These are phyloP conservation scores for Trichoderma simmonsii DNA, from an alignment of 2,329 filamentous ascomycete species.

Conservation along the genomic window DNA sequence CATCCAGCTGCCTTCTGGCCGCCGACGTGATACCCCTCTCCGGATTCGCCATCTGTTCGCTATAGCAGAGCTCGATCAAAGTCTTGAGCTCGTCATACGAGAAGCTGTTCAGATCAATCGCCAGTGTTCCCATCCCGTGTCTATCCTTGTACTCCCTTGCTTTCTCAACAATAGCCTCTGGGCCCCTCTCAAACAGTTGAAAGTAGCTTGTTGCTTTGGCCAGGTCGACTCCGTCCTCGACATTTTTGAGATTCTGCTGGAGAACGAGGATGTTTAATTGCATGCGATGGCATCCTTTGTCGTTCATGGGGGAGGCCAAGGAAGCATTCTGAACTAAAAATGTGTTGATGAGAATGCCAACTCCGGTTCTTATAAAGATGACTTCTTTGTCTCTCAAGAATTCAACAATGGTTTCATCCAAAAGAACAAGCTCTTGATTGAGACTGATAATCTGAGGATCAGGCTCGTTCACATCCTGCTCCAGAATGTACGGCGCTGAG, in stretches of 20 bases:
- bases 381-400: constrained; percentile 71
- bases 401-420: constrained; percentile 75
- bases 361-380: constrained; percentile 70
- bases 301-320: constrained; percentile 78
- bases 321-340: constrained; percentile 71
- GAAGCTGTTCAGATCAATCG: constrained; percentile 45
- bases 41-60: constrained; percentile 62
- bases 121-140: constrained; percentile 33
- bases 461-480: constrained; percentile 72
- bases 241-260: constrained; percentile 94
- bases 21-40: constrained; percentile 65
- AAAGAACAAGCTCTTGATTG: constrained; percentile 78
- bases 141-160: constrained; percentile 49
- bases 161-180: constrained; percentile 61
- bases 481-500: constrained; percentile 60
- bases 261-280: constrained; percentile 91
- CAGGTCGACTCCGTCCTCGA: constrained; percentile 69
- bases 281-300: constrained; percentile 78
- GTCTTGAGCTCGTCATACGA: constrained; percentile 65
- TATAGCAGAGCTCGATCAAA: constrained; percentile 65
- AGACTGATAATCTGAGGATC: constrained; percentile 78
- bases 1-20: constrained; percentile 67
- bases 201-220: constrained; percentile 65
- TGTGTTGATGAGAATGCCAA: constrained; percentile 74
- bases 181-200: constrained; percentile 62